Evolutionary conservation across 441 rosid species (phyloP).

Genomic region (Heliophila coronopifolia): DNA sequence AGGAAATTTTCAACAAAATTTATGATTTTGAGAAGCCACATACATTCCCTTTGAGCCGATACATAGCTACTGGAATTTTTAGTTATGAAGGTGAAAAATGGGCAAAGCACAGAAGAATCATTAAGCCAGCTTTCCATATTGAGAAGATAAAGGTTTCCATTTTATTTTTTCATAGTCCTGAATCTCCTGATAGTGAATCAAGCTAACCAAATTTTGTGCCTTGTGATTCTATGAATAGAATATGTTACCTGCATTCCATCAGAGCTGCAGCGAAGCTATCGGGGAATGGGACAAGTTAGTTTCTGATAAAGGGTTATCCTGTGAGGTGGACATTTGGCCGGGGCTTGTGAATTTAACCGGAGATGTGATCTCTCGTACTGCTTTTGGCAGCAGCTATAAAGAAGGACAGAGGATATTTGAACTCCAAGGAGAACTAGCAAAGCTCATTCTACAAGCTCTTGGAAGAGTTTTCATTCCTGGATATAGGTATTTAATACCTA

Average conservation of each 20-base stretch:
- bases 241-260: constrained; percentile 34
- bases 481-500: constrained; percentile 25
- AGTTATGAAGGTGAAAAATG: constrained; percentile 24
- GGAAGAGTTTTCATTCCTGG: constrained; percentile 34
- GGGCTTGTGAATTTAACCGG: constrained; percentile 34
- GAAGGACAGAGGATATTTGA: constrained; percentile 44
- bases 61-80: constrained; percentile 15
- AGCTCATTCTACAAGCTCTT: constrained; percentile 13
- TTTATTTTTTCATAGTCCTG: no score
- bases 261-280: constrained; percentile 31
- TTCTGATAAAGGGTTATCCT: constrained; percentile 17
- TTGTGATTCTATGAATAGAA: constrained; percentile 19
- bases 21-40: constrained; percentile 18
- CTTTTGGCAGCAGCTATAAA: constrained; percentile 47
- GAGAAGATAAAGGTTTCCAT: constrained; percentile 26
- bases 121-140: constrained; percentile 24
- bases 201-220: neutral
- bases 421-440: constrained; percentile 31
- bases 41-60: constrained; percentile 5
- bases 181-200: neutral
- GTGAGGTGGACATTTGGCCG: constrained; percentile 48
- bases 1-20: no score
- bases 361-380: constrained; percentile 44
- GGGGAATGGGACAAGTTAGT: constrained; percentile 31
- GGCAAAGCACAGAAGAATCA: constrained; percentile 15